These are phyloP conservation scores for Comarum palustre DNA, from an alignment of 306 rosid species.

Conservation along the genomic window DNA sequence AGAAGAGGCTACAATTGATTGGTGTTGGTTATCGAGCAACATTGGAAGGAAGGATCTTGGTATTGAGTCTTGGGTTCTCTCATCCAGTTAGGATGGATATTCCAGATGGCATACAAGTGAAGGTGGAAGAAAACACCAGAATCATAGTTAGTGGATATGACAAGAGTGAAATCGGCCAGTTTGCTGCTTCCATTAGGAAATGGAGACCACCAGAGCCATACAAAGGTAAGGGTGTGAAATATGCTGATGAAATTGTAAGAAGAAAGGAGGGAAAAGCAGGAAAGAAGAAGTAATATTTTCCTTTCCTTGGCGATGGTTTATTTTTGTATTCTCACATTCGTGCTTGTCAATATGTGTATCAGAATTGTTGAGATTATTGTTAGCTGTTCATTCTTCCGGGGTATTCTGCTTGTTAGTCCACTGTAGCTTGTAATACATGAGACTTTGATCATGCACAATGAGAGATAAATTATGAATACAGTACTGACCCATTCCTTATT, in stretches of 20 bases:
- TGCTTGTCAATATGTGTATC: slow-evolving; percentile 20
- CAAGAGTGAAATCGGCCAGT: slow-evolving; percentile 80
- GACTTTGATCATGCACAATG: not conserved
- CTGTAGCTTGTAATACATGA: not conserved
- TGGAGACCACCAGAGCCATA: slow-evolving; percentile 99
- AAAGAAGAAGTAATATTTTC: slow-evolving; percentile 61
- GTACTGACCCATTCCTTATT: not conserved
- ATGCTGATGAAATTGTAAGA: slow-evolving; percentile 83
- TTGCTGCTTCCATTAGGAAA: slow-evolving; percentile 81
- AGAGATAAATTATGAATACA: not conserved
- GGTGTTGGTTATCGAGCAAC: slow-evolving; percentile 97
- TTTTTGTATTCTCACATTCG: slow-evolving; percentile 7
- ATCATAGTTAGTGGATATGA: slow-evolving; percentile 78
- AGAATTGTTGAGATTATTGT: slow-evolving; percentile 12
- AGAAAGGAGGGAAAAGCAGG: slow-evolving; percentile 97
- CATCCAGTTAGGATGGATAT: slow-evolving; percentile 89
- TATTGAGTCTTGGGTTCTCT: slow-evolving; percentile 91
- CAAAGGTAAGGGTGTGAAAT: slow-evolving; percentile 95
- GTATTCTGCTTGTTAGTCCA: not conserved
- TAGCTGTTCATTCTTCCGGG: not conserved
- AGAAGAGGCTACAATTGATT: slow-evolving; percentile 79
- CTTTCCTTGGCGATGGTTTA: not conserved
- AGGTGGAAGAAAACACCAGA: slow-evolving; percentile 90
- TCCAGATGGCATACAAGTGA: slow-evolving; percentile 70
- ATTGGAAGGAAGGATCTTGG: slow-evolving; percentile 71